Evolutionary conservation across 2,329 filamentous ascomycete genomes (phyloP).

Genomic region (Eutypa lata): DNA sequence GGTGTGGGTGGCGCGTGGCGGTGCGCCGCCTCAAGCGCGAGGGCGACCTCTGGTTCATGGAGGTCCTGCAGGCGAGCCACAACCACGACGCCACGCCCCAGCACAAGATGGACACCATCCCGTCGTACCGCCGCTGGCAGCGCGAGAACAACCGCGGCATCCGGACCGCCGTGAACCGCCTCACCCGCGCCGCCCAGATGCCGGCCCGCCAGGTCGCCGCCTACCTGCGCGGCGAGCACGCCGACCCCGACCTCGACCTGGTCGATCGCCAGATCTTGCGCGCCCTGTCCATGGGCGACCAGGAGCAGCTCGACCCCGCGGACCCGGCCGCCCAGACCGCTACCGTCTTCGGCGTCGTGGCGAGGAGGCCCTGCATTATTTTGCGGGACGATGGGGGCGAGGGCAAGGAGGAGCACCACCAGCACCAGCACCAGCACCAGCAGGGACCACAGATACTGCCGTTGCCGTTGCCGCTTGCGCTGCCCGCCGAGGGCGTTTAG

Average conservation of each 20-base stretch:
- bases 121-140: slow-evolving; percentile 28
- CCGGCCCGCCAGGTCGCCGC: slow-evolving; percentile 20
- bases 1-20: slow-evolving; percentile 24
- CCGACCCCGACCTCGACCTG: slow-evolving; percentile 22
- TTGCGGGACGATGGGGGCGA: slow-evolving; percentile 11
- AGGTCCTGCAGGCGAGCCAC: slow-evolving; percentile 22
- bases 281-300: slow-evolving; percentile 24
- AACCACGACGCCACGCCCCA: slow-evolving; percentile 25
- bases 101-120: slow-evolving; percentile 26
- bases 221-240: slow-evolving; percentile 22
- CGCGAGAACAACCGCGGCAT: slow-evolving; percentile 27
- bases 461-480: too few species aligned
- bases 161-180: slow-evolving; percentile 19
- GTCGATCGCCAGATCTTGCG: slow-evolving; percentile 27
- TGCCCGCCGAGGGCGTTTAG: too few species aligned
- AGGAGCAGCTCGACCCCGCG: slow-evolving; percentile 14
- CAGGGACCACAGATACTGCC: too few species aligned
- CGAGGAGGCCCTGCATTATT: slow-evolving; percentile 22
- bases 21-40: slow-evolving; percentile 25
- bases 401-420: not conserved
- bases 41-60: slow-evolving; percentile 26
- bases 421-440: not conserved
- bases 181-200: slow-evolving; percentile 23
- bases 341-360: slow-evolving; percentile 23
- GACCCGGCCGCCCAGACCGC: slow-evolving; percentile 9